Evolutionary conservation across 306 rosid species (phyloP), one percentile per base, ranked within the genome.

Genomic region (Alnus glutinosa): DNA sequence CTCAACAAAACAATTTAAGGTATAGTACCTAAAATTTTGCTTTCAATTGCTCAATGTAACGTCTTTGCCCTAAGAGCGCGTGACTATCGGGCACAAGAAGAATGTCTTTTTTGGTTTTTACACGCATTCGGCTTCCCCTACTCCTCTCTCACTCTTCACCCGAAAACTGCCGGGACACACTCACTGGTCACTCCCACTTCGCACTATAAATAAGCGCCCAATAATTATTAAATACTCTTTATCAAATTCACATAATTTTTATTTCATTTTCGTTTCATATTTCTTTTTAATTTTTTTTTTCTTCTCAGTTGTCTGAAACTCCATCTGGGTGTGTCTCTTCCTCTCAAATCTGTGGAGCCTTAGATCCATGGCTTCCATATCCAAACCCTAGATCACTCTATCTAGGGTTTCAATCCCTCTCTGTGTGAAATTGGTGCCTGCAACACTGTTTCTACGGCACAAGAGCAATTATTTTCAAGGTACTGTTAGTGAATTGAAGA

Each of bases 351-450:
- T 74, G 63, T 80, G 74, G 74, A 79, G 89, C 89, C 96, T 87
- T 90, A 92, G 98, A 94, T 94, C 97, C 97, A 85, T 85, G 91
- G 79, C 88, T 81, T 87, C 70, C 52, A 28, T 88, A 84, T 84
- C 49, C 86, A 73, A 68, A 77, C 72, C 78, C 85, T 81, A 34
- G 83, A 78, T 79, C 77, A 54, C 23, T 82, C 77, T 67, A 10
- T 58, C 77, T 80, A 81, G 82, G 88, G 86, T 82, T 86, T 71
- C 80, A 37, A 36, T 78, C 59, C 32, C 74, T 81, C 49, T 50
- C 51, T 75, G 15, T 61, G 32, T 37, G 59, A 61, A 51, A 79
- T 71, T 75, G 77, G 30, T 78, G 32, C 82, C 70, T 42, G 44
- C 48, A 79, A 73, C 54, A 39, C 39, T 72, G 71, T 79, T 68